Percentiles rank a stretch among this genome's conserved stretches.
phyloP scores from a whole-genome alignment of 495 filamentous ascomycete genomes.

The Annulohypoxylon nitens region DNA sequence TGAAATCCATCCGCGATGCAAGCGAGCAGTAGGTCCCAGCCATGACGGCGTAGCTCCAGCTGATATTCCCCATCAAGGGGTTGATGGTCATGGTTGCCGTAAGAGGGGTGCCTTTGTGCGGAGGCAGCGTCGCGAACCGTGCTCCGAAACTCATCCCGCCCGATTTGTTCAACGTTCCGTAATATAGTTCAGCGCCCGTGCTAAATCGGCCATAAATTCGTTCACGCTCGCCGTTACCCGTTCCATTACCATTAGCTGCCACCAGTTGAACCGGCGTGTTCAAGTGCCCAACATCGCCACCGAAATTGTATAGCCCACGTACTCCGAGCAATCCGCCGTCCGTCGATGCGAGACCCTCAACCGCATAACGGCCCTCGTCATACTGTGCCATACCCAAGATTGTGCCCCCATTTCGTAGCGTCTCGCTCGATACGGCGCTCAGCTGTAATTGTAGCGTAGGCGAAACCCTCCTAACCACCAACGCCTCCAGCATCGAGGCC shows the following conservation, averaged over 20 bases:
- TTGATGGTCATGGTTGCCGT: constrained; percentile 93
- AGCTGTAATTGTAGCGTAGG: constrained; percentile 83
- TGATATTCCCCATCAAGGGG: constrained; percentile 91
- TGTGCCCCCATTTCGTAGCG: constrained; percentile 80
- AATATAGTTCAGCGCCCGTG: constrained; percentile 93
- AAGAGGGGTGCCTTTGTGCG: constrained; percentile 84
- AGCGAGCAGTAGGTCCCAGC: constrained; percentile 85
- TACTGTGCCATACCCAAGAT: constrained; percentile 85
- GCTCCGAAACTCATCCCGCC: constrained; percentile 83
- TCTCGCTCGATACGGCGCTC: constrained; percentile 81
- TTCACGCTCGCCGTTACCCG: constrained; percentile 56
- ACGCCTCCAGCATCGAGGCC: constrained; percentile 83
- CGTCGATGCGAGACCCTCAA: constrained; percentile 92
- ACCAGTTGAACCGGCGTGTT: constrained; percentile 36
- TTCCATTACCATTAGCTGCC: constrained; percentile 36
- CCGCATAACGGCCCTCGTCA: constrained; percentile 87
- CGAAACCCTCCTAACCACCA: constrained; percentile 85
- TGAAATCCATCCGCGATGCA: constrained; percentile 93
- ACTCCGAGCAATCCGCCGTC: constrained; percentile 90
- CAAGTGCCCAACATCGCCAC: constrained; percentile 74
- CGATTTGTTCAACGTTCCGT: constrained; percentile 90
- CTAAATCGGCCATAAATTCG: constrained; percentile 76
- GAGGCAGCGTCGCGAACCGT: constrained; percentile 91
- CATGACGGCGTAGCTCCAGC: constrained; percentile 88
- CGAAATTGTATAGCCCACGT: constrained; percentile 94